phyloP scores from a whole-genome alignment of 2,329 filamentous ascomycete species.

The Trichoderma sp. region DNA sequence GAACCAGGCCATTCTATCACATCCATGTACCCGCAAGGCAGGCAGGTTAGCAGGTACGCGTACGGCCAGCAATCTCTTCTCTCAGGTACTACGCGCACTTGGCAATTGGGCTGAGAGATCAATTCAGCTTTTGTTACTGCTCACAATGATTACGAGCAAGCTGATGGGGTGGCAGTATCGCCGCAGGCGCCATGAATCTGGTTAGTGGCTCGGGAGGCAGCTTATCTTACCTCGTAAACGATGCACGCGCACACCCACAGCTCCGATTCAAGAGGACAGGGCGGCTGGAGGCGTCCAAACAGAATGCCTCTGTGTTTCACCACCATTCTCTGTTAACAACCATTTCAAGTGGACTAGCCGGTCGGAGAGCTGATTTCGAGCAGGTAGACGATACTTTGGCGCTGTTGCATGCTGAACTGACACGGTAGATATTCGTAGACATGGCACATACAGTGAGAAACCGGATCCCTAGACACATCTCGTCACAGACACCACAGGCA shows the following conservation, averaged over 20 bases:
- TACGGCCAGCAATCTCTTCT: background rate
- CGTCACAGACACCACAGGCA: background rate
- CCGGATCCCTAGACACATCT: background rate
- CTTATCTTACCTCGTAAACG: slow-evolving; percentile 16
- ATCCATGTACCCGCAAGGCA: background rate
- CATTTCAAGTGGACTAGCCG: background rate
- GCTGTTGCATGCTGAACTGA: background rate
- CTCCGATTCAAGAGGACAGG: background rate
- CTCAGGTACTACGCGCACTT: too few species aligned
- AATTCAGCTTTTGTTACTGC: background rate
- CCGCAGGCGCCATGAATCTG: background rate
- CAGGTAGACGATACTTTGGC: background rate
- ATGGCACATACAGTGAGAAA: background rate
- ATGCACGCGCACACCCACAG: slow-evolving; percentile 7
- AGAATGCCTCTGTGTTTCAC: background rate
- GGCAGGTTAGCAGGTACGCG: background rate
- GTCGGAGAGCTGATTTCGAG: background rate
- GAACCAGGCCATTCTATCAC: background rate
- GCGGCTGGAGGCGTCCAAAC: slow-evolving; percentile 13
- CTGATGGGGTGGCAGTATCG: slow-evolving; percentile 8
- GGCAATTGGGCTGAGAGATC: background rate
- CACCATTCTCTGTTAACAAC: background rate
- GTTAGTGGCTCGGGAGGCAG: slow-evolving; percentile 5
- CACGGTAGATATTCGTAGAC: background rate
- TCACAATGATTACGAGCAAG: slow-evolving; percentile 1